Evolutionary conservation across 495 filamentous ascomycete genomes (phyloP).

Genomic region (Stereocaulon alpinum): DNA sequence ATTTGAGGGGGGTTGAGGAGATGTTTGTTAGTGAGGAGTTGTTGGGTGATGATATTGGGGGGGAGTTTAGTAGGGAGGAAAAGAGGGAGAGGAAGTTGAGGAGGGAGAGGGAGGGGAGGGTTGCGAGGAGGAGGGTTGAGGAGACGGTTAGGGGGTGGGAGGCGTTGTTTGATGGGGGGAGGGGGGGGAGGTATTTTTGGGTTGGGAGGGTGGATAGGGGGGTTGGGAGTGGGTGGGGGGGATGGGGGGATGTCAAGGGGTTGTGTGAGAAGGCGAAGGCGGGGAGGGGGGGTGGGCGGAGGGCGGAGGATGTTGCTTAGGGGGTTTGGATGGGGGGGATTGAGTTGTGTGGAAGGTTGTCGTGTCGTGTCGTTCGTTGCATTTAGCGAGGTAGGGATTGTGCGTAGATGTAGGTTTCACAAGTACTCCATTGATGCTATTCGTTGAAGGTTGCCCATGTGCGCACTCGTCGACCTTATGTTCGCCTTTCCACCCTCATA

Average conservation of each 20-base stretch:
- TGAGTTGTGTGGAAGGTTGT: background rate
- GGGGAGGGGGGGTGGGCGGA: conserved; percentile 19
- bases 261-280: conserved; percentile 24
- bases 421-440: conserved; percentile 16
- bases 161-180: conserved; percentile 56
- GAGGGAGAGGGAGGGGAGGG: conserved; percentile 36
- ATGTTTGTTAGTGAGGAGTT: conserved; percentile 78
- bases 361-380: background rate
- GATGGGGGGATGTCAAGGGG: conserved; percentile 31
- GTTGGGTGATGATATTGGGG: conserved; percentile 36
- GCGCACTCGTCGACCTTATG: conserved; percentile 12
- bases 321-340: background rate
- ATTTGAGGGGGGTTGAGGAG: conserved; percentile 76
- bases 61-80: conserved; percentile 36
- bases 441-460: background rate
- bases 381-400: background rate
- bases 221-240: conserved; percentile 25
- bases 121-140: conserved; percentile 34
- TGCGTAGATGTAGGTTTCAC: background rate
- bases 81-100: conserved; percentile 39
- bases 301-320: conserved; percentile 16
- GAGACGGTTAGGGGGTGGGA: conserved; percentile 38
- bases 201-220: conserved; percentile 50
- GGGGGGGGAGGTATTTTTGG: conserved; percentile 61
- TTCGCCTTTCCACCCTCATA: conserved; percentile 15